These are phyloP conservation scores for Diaporthe humulicola DNA, from an alignment of 2,329 filamentous ascomycete species.

Conservation along the genomic window DNA sequence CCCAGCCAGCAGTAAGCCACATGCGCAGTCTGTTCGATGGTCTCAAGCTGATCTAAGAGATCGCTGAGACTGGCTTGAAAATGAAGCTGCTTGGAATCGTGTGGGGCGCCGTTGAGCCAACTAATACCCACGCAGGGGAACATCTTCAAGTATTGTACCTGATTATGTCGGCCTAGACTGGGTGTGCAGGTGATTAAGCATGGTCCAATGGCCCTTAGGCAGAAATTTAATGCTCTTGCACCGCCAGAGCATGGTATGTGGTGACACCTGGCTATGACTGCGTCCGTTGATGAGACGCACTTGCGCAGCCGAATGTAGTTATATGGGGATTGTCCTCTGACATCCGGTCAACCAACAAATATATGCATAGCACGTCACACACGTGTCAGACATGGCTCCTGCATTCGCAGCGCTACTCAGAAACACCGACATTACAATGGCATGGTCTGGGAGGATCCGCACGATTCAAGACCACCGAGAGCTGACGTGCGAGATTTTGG, in stretches of 20 bases:
- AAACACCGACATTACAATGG: background rate
- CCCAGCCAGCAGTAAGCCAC: no score
- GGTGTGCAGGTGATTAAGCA: background rate
- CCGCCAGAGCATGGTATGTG: background rate
- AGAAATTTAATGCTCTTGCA: background rate
- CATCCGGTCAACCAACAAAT: background rate
- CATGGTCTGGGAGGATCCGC: background rate
- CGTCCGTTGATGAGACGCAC: no score
- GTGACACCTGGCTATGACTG: background rate
- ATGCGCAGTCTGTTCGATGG: no score
- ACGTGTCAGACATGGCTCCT: background rate
- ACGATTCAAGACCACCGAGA: slow-evolving; percentile 20
- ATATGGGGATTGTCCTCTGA: background rate
- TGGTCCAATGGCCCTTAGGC: background rate
- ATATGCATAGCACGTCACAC: slow-evolving; percentile 19
- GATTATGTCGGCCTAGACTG: background rate
- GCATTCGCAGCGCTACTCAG: background rate
- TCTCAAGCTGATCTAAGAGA: background rate
- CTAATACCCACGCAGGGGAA: background rate
- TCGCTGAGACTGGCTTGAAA: background rate
- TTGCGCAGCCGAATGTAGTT: background rate
- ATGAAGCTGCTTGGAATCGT: slow-evolving; percentile 7
- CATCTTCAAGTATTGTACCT: background rate
- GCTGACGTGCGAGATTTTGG: slow-evolving; percentile 6
- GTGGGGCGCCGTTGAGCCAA: slow-evolving; percentile 5